Percentiles rank a stretch among this genome's conserved stretches.
Conservation (phyloP, 2,329 filamentous ascomycete genomes). For the Sporothrix euskadiensis region DNA sequence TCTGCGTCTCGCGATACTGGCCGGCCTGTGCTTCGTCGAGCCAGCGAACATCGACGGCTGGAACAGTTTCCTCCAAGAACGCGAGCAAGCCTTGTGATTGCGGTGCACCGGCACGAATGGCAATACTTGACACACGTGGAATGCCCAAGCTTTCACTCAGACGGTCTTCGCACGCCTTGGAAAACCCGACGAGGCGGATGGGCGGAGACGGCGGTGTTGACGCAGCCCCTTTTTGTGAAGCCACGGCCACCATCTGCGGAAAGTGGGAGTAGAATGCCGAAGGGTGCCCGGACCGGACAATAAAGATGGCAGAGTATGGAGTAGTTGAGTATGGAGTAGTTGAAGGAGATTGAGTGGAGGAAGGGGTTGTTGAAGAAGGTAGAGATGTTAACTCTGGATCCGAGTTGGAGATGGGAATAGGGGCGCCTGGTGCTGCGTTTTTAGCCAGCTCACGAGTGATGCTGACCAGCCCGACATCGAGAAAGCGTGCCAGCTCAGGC, state of each 20-base stretch:
- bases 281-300: slow-evolving; percentile 58
- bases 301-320: slow-evolving; percentile 57
- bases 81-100: slow-evolving; percentile 58
- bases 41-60: slow-evolving; percentile 58
- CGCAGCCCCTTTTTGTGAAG: slow-evolving; percentile 41
- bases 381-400: not conserved
- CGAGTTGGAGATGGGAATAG: not conserved
- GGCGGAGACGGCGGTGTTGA: slow-evolving; percentile 35
- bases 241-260: slow-evolving; percentile 49
- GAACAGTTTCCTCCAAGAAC: slow-evolving; percentile 55
- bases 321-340: slow-evolving; percentile 40
- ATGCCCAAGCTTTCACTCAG: slow-evolving; percentile 60
- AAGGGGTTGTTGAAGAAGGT: not conserved
- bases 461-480: slow-evolving; percentile 65
- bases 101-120: slow-evolving; percentile 57
- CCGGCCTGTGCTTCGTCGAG: slow-evolving; percentile 47
- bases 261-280: slow-evolving; percentile 61
- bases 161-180: slow-evolving; percentile 58
- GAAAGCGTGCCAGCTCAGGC: slow-evolving; percentile 56
- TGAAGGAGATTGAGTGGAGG: not conserved
- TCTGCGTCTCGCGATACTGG: slow-evolving; percentile 50
- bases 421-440: not conserved
- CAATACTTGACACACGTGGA: slow-evolving; percentile 65
- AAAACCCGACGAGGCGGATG: slow-evolving; percentile 63
- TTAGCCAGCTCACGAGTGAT: slow-evolving; percentile 61